phyloP scores from a whole-genome alignment of 495 filamentous ascomycete genomes.

The Opeltia flavorubescens region DNA sequence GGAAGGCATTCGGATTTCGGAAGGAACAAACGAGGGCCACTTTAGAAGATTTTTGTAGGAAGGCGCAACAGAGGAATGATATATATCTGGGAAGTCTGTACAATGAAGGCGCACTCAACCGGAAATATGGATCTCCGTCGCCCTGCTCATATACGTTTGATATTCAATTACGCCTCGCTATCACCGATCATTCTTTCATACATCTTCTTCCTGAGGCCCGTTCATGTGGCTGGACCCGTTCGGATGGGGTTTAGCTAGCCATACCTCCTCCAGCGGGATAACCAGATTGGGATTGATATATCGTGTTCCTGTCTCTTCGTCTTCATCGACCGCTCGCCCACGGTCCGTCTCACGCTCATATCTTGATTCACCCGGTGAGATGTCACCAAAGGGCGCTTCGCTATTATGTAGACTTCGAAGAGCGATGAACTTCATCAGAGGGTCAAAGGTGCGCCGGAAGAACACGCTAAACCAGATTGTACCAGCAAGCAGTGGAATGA shows the following conservation, averaged over 20 bases:
- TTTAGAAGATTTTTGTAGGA: too few relatives aligned
- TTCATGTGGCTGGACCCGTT: constrained; percentile 18
- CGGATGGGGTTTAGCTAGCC: constrained; percentile 11
- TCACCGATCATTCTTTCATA: not conserved
- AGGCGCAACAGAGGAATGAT: too few relatives aligned
- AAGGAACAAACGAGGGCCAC: too few relatives aligned
- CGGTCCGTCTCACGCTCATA: constrained; percentile 23
- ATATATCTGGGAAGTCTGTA: too few relatives aligned
- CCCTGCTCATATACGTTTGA: too few relatives aligned
- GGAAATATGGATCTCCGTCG: too few relatives aligned
- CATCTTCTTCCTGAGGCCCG: constrained; percentile 19
- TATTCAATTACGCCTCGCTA: not conserved
- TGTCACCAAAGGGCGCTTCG: constrained; percentile 29
- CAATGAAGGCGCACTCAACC: too few relatives aligned
- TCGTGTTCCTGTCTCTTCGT: constrained; percentile 44
- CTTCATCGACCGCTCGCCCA: constrained; percentile 43
- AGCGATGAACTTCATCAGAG: constrained; percentile 83
- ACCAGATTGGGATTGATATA: constrained; percentile 70
- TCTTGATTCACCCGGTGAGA: constrained; percentile 24
- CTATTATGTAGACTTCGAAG: constrained; percentile 59
- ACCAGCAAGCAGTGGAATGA: constrained; percentile 59
- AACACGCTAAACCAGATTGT: constrained; percentile 79
- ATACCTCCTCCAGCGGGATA: constrained; percentile 36
- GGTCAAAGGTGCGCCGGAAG: constrained; percentile 62
- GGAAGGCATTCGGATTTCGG: too few relatives aligned